Evolutionary conservation across 495 filamentous ascomycete species (phyloP).

Genomic region (Penicillium nucicola): DNA sequence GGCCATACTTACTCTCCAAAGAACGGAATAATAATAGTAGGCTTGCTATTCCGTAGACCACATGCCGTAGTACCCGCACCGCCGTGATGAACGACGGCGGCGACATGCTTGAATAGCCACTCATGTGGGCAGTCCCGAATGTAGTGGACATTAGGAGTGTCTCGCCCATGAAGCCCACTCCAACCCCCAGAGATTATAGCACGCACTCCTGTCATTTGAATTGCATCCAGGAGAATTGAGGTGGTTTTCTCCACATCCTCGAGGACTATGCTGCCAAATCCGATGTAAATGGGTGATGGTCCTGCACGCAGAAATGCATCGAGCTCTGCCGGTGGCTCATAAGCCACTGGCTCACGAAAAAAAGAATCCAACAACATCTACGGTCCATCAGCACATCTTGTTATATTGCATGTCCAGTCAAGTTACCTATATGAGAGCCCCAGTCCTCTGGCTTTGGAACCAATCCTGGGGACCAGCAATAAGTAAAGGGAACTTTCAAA

Average conservation of each 20-base stretch:
- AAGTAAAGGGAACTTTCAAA: no score
- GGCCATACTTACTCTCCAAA: slow-evolving; percentile 54
- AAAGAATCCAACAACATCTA: slow-evolving; percentile 61
- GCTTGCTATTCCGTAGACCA: slow-evolving; percentile 54
- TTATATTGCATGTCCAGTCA: neutral
- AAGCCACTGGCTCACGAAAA: slow-evolving; percentile 50
- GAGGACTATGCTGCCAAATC: slow-evolving; percentile 66
- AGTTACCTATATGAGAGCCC: slow-evolving; percentile 50
- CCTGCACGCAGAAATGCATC: slow-evolving; percentile 51
- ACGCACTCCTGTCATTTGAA: slow-evolving; percentile 46
- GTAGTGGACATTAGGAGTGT: slow-evolving; percentile 49
- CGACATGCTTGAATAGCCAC: slow-evolving; percentile 63
- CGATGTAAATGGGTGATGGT: slow-evolving; percentile 60
- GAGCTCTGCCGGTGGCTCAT: slow-evolving; percentile 50
- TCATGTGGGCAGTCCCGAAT: slow-evolving; percentile 62
- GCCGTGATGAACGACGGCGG: slow-evolving; percentile 62
- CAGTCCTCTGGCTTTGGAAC: slow-evolving; percentile 63
- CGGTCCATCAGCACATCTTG: no score
- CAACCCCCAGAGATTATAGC: slow-evolving; percentile 64
- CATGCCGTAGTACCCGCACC: slow-evolving; percentile 68
- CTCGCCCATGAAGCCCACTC: slow-evolving; percentile 54
- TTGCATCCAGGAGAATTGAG: slow-evolving; percentile 51
- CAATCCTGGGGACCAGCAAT: no score
- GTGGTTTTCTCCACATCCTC: slow-evolving; percentile 56
- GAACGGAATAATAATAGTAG: slow-evolving; percentile 62